Base-by-base conservation (phyloP, 2,329 filamentous ascomycete species). In the Epichloe sp. region DNA sequence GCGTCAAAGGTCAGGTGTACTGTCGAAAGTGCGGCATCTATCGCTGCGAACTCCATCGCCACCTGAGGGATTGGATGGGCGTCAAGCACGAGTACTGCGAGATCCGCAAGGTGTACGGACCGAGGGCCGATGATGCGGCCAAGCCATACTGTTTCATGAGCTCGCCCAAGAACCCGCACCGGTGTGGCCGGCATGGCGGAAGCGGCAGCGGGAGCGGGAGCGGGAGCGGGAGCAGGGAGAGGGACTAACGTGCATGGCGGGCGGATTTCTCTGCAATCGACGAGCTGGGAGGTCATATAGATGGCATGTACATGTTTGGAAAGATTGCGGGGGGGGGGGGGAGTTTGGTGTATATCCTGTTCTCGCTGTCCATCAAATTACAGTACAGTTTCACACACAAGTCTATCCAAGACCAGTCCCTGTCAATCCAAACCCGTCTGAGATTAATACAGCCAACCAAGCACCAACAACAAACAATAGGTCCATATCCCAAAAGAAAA, bases 31-130 rank as follows among this genome's bases (percentile, higher is more conserved):
- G 80, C 55, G 78, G 77, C 47, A 73, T 77, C 53, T 74, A 70
- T 41, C 73, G 80, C 37, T 83, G 80, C 63, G 78, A 82, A 68
- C 71, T 83, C 52, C 78, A 82, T 65, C 75, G 77, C 56, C 80
- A 83, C 61, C 72, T 83, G 57, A 71, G 71, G 59, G 71, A 71
- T 41, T 83, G 79, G 77, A 76, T 82, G 72, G 76, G 76, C 50
- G 65, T 69, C 40, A 69, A 64, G 19, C 65, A 71, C 54, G 79
- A 83, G 63, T 83, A 83, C 65, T 83, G 79, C 68, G 71, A 70
- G 52, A 76, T 83, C 56, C 76, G 73, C 60, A 71, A 77, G 59
- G 75, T 75, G 60, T 83, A 75, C 57, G 79, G 79, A 38, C 65
- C 66, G 17, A 65, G 64, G 10, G 76, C 79, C 1, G 64, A 62